Evolutionary conservation across 2,329 filamentous ascomycete species (phyloP).

Genomic region (Microsporum ferrugineum): DNA sequence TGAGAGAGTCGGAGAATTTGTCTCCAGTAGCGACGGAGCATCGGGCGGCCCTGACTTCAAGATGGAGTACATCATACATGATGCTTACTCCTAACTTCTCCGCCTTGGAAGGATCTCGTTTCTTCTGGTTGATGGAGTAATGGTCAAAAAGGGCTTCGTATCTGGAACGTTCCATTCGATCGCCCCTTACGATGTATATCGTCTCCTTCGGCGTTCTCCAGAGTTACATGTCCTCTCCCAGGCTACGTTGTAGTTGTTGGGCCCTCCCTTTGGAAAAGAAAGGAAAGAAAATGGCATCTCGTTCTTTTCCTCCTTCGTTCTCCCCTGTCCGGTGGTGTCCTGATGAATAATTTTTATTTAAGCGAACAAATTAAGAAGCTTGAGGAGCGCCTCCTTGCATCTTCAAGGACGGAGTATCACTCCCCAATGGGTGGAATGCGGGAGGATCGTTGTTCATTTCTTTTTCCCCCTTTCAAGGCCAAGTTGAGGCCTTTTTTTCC

Average conservation of each 20-base stretch:
- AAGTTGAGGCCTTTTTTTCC: neutral
- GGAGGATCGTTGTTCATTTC: neutral
- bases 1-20: neutral
- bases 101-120: neutral
- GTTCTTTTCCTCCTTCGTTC: neutral
- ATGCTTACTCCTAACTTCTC: neutral
- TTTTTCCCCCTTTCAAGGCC: neutral
- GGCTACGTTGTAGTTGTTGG: neutral
- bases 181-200: neutral
- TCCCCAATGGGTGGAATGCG: neutral
- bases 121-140: neutral
- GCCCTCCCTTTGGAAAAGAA: neutral
- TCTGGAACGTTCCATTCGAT: neutral
- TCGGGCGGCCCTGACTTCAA: neutral
- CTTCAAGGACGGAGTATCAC: neutral
- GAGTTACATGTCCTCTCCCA: neutral
- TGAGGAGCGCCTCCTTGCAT: neutral
- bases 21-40: neutral
- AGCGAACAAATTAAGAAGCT: constrained; percentile 2
- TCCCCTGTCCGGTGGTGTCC: neutral
- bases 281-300: too few relatives aligned
- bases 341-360: neutral
- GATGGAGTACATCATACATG: neutral
- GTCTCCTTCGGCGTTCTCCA: neutral
- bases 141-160: neutral